phyloP scores from a whole-genome alignment of 768 basidiomycete genomes.

The Multifurca ochricompacta region DNA sequence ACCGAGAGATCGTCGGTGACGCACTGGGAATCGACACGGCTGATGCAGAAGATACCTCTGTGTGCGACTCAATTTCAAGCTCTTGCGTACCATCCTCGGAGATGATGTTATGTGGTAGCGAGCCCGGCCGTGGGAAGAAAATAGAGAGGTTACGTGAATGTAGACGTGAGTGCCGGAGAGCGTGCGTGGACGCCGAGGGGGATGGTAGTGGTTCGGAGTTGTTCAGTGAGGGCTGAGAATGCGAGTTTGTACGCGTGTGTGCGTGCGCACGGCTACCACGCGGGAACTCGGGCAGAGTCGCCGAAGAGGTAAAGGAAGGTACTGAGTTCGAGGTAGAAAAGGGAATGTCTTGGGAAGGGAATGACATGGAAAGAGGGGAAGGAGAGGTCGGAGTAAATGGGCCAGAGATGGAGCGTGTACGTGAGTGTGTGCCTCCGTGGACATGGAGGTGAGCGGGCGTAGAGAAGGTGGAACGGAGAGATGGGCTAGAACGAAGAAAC shows the following conservation, averaged over 20 bases:
- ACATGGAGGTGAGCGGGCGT: conserved; percentile 21
- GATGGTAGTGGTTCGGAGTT: conserved; percentile 14
- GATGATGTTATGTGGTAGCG: conserved; percentile 50
- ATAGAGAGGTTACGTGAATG: conserved; percentile 90
- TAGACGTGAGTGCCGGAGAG: conserved; percentile 54
- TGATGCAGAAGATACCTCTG: neutral
- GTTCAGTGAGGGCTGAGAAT: conserved; percentile 11
- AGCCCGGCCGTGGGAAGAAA: conserved; percentile 81
- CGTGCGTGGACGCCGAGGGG: conserved; percentile 26
- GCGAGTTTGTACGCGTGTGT: conserved; percentile 10
- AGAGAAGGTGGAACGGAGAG: conserved; percentile 28
- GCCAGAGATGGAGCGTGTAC: conserved; percentile 39
- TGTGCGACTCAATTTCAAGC: conserved; percentile 33
- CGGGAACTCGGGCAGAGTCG: conserved; percentile 4
- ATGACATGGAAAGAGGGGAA: conserved; percentile 42
- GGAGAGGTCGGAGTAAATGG: conserved; percentile 42
- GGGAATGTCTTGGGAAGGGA: conserved; percentile 28
- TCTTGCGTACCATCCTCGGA: conserved; percentile 61
- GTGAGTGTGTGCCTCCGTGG: conserved; percentile 29
- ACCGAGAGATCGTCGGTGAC: conserved; percentile 35
- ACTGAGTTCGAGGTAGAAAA: conserved; percentile 8
- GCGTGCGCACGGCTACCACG: neutral
- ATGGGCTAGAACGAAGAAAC: conserved; percentile 19
- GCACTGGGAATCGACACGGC: conserved; percentile 31
- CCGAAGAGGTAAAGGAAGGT: conserved; percentile 4